These are phyloP conservation scores for Brassica nigra DNA, from an alignment of 345 rosid species.

Conservation along the genomic window DNA sequence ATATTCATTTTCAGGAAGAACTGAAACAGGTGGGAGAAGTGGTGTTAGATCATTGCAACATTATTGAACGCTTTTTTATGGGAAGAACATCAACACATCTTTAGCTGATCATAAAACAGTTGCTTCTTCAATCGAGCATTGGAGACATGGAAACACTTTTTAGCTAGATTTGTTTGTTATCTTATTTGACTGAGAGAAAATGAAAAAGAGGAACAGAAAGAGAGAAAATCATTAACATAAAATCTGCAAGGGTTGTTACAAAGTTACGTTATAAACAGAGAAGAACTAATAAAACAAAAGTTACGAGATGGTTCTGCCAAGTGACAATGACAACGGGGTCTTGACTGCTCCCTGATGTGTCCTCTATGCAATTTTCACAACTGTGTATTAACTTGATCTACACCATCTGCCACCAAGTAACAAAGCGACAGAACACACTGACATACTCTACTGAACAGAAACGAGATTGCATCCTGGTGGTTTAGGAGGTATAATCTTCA, in stretches of 20 bases:
- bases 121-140: not conserved
- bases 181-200: not conserved
- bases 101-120: slow-evolving; percentile 28
- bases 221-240: not conserved
- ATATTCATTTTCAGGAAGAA: slow-evolving; percentile 21
- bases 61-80: slow-evolving; percentile 71
- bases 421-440: not conserved
- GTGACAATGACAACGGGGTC: not conserved
- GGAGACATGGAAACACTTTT: not conserved
- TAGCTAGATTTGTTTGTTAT: not conserved
- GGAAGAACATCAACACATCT: slow-evolving; percentile 58
- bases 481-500: slow-evolving; percentile 29
- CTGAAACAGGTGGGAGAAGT: slow-evolving; percentile 30
- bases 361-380: not conserved
- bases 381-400: not conserved
- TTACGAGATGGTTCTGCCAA: not conserved
- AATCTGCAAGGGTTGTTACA: not conserved
- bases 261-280: not conserved
- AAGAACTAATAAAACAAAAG: not conserved
- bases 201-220: not conserved
- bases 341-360: not conserved
- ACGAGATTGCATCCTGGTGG: not conserved
- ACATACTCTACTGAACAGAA: slow-evolving; percentile 6
- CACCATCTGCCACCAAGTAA: not conserved
- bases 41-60: slow-evolving; percentile 54